Conservation (phyloP, 2,329 filamentous ascomycete genomes). For the Trichophaea hybrida region DNA sequence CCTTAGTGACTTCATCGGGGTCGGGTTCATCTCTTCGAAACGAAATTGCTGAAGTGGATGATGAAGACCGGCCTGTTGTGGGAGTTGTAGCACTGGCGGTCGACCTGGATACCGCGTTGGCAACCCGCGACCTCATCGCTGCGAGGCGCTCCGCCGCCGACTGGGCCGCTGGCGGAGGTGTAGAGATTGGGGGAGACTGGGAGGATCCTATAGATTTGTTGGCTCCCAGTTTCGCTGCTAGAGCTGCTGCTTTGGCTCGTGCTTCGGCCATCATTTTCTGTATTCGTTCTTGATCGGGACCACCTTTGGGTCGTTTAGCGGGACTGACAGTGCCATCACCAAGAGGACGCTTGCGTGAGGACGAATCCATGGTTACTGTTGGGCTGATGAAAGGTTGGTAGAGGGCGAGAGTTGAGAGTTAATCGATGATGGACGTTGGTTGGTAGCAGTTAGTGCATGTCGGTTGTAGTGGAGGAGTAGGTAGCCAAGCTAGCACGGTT, state of each 20-base stretch:
- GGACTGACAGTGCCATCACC: slow-evolving; percentile 13
- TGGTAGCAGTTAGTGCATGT: background rate
- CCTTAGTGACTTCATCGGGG: slow-evolving; percentile 39
- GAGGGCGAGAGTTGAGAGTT: background rate
- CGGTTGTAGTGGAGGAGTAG: background rate
- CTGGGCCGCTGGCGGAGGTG: slow-evolving; percentile 21
- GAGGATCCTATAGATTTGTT: slow-evolving; percentile 13
- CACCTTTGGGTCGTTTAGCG: slow-evolving; percentile 20
- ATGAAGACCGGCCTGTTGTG: slow-evolving; percentile 23
- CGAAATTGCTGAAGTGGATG: slow-evolving; percentile 27
- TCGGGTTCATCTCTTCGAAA: slow-evolving; percentile 30
- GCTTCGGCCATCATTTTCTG: slow-evolving; percentile 28
- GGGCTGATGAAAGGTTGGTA: background rate
- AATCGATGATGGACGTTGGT: background rate
- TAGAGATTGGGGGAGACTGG: slow-evolving; percentile 6
- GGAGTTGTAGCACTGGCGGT: slow-evolving; percentile 29
- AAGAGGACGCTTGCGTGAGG: background rate
- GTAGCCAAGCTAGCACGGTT: too few relatives aligned
- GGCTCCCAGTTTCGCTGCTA: slow-evolving; percentile 21
- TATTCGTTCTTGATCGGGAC: slow-evolving; percentile 23
- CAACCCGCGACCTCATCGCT: slow-evolving; percentile 64
- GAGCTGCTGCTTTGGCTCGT: slow-evolving; percentile 24
- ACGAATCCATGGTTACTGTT: background rate
- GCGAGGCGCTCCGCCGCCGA: slow-evolving; percentile 53
- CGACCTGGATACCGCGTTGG: slow-evolving; percentile 50